These are phyloP conservation scores for Malus hybrid DNA, from an alignment of 331 rosid genomes.

Conservation along the genomic window DNA sequence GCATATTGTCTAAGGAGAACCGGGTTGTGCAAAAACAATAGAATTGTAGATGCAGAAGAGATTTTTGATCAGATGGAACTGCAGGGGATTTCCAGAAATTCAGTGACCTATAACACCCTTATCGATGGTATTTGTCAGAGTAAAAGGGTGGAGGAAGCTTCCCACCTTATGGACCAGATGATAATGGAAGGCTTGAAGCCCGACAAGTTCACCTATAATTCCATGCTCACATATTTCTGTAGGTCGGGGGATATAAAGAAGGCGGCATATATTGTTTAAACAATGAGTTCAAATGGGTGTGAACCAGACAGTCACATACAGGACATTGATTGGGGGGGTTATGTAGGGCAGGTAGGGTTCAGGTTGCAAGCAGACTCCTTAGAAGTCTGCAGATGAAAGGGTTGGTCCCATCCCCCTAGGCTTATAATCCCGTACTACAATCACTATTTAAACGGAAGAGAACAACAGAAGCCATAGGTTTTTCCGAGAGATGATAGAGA, in stretches of 20 bases:
- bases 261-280: conserved; percentile 81
- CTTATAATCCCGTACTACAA: conserved; percentile 76
- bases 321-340: conserved; percentile 75
- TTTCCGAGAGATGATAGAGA: conserved; percentile 84
- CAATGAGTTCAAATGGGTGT: conserved; percentile 70
- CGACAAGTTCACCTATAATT: conserved; percentile 81
- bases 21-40: conserved; percentile 66
- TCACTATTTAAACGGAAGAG: conserved; percentile 65
- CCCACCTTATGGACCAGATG: conserved; percentile 95
- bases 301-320: conserved; percentile 78
- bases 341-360: conserved; percentile 78
- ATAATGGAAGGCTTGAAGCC: conserved; percentile 88
- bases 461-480: conserved; percentile 73
- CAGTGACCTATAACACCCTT: conserved; percentile 75
- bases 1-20: conserved; percentile 67
- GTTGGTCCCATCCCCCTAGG: conserved; percentile 61
- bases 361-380: conserved; percentile 76
- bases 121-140: conserved; percentile 77
- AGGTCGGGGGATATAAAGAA: conserved; percentile 65
- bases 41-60: conserved; percentile 76
- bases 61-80: conserved; percentile 95
- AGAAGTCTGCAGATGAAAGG: conserved; percentile 88
- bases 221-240: conserved; percentile 72
- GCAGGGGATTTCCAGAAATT: conserved; percentile 73
- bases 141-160: conserved; percentile 74